phyloP scores from a whole-genome alignment of 768 basidiomycete species.

The Suillus spraguei region DNA sequence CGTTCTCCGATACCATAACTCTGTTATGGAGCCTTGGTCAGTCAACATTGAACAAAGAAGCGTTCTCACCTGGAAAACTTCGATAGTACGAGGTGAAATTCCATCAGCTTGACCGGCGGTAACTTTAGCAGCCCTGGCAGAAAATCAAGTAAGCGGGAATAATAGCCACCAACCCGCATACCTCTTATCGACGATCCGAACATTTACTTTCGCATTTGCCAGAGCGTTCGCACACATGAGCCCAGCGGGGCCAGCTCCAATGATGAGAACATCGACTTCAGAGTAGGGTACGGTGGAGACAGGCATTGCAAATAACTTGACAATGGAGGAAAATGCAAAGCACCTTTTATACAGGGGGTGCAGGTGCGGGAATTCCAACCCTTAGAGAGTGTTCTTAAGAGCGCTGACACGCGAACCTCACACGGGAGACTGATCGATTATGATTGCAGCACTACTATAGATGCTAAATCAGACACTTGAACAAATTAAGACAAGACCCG shows the following conservation, averaged over 20 bases:
- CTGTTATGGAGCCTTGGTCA: constrained; percentile 34
- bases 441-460: neutral
- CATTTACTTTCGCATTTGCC: constrained; percentile 36
- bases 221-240: constrained; percentile 47
- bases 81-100: constrained; percentile 32
- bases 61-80: constrained; percentile 46
- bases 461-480: neutral
- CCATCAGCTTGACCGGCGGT: constrained; percentile 32
- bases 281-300: constrained; percentile 18
- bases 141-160: constrained; percentile 9
- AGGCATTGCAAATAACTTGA: constrained; percentile 6
- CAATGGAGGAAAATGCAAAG: constrained; percentile 5
- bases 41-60: neutral
- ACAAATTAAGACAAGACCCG: neutral
- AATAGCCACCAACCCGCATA: constrained; percentile 14
- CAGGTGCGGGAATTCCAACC: neutral
- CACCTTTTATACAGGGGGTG: constrained; percentile 10
- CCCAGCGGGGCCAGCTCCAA: constrained; percentile 47
- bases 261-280: constrained; percentile 42
- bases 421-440: neutral
- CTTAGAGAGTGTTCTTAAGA: neutral
- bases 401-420: neutral
- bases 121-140: constrained; percentile 20
- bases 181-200: constrained; percentile 45
- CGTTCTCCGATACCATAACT: constrained; percentile 76